These are phyloP conservation scores for Rasamsonia emersonii DNA, from an alignment of 2,329 filamentous ascomycete species.

Conservation along the genomic window DNA sequence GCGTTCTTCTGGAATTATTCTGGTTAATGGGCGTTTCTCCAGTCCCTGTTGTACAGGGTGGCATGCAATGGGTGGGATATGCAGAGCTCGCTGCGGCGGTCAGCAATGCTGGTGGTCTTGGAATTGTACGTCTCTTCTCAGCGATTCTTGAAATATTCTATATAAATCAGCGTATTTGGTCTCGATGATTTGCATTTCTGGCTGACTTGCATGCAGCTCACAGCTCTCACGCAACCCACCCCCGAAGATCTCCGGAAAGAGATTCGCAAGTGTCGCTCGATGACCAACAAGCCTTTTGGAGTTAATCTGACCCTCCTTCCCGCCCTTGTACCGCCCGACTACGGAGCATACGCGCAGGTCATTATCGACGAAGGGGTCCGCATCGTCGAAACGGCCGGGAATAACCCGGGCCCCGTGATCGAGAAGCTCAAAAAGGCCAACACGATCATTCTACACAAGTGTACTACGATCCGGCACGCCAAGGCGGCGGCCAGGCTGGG, in stretches of 20 bases:
- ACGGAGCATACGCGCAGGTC: conserved; percentile 81
- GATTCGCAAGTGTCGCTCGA: conserved; percentile 73
- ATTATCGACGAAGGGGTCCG: conserved; percentile 87
- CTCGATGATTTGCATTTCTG: no score
- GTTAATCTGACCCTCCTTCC: conserved; percentile 95
- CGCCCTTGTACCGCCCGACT: conserved; percentile 81
- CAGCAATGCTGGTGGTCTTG: conserved; percentile 45
- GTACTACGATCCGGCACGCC: conserved; percentile 91
- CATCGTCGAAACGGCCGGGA: conserved; percentile 88
- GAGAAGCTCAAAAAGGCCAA: conserved; percentile 72
- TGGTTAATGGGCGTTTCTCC: conserved; percentile 6
- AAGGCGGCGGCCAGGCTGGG: conserved; percentile 86
- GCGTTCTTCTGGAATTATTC: background rate
- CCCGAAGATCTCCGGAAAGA: conserved; percentile 89
- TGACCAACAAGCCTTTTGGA: conserved; percentile 61
- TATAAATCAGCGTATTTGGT: background rate
- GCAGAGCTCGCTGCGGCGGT: conserved; percentile 46
- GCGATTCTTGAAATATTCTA: background rate
- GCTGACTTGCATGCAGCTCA: conserved; percentile 27
- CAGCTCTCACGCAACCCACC: conserved; percentile 74
- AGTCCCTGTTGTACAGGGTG: conserved; percentile 44
- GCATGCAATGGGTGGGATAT: conserved; percentile 50
- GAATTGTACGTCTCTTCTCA: conserved; percentile 35
- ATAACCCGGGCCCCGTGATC: conserved; percentile 85
- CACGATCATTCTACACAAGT: conserved; percentile 85